Evolutionary conservation across 2,329 filamentous ascomycete genomes (phyloP).

Genomic region (Monilinia aucupariae): DNA sequence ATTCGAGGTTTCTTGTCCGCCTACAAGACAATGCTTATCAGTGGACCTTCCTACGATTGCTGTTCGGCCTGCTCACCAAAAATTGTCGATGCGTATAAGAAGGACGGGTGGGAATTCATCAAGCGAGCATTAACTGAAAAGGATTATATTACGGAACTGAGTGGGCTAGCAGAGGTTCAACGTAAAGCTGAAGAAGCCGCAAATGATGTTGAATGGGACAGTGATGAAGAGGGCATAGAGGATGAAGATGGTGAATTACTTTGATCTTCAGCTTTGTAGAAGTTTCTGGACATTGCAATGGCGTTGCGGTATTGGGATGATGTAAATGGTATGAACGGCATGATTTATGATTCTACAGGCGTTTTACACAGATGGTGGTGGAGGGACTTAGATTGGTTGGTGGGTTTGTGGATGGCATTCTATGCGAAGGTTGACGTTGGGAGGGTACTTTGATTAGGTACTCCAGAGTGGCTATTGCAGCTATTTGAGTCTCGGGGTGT

Average conservation of each 20-base stretch:
- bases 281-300: slow-evolving; percentile 1
- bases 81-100: slow-evolving; percentile 62
- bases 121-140: slow-evolving; percentile 67
- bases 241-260: slow-evolving; percentile 42
- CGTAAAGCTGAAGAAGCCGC: slow-evolving; percentile 47
- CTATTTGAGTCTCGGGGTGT: background rate
- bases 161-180: slow-evolving; percentile 68
- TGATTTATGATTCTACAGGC: background rate
- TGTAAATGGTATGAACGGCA: background rate
- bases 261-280: slow-evolving; percentile 18
- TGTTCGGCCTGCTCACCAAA: slow-evolving; percentile 74
- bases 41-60: slow-evolving; percentile 69
- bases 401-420: background rate
- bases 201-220: slow-evolving; percentile 55
- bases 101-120: slow-evolving; percentile 70
- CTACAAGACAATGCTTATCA: slow-evolving; percentile 69
- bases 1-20: slow-evolving; percentile 71
- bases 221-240: slow-evolving; percentile 50
- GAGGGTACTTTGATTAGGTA: background rate
- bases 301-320: slow-evolving; percentile 7
- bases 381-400: background rate
- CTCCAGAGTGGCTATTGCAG: background rate
- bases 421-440: background rate
- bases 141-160: slow-evolving; percentile 73
- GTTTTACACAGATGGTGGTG: slow-evolving; percentile 10